Evolutionary conservation across 257 asterid species (phyloP).

Genomic region (Gentiana straminea): DNA sequence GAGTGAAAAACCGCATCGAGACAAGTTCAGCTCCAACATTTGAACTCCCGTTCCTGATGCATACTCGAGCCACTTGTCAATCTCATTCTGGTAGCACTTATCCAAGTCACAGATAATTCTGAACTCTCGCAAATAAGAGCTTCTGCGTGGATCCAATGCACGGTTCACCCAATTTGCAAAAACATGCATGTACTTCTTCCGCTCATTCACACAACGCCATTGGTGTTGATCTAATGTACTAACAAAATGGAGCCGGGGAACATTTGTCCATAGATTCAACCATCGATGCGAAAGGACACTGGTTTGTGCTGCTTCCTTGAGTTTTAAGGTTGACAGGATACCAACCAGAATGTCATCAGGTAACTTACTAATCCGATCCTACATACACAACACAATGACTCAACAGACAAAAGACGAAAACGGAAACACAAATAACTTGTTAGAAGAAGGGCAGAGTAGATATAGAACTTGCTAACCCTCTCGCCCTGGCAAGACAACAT

Average conservation of each 20-base stretch:
- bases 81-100: background rate
- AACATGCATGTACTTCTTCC: background rate
- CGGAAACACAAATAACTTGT: too few species aligned
- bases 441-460: too few species aligned
- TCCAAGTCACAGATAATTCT: background rate
- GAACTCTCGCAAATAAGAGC: background rate
- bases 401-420: too few species aligned
- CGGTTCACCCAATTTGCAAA: background rate
- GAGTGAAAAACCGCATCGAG: too few species aligned
- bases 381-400: too few species aligned
- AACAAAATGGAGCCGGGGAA: slow-evolving; percentile 4
- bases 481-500: too few species aligned
- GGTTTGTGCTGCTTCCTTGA: slow-evolving; percentile 9
- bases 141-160: background rate
- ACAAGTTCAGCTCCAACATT: slow-evolving; percentile 1
- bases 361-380: slow-evolving; percentile 7
- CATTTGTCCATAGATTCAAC: background rate
- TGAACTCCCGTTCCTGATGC: slow-evolving; percentile 1
- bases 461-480: too few species aligned
- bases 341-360: slow-evolving; percentile 6
- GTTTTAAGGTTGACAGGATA: background rate
- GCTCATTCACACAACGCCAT: background rate
- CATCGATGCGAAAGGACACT: slow-evolving; percentile 12
- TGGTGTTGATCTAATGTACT: background rate
- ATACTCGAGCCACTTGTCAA: slow-evolving; percentile 10